A percentile compares a stretch with the other conserved stretches of the same genome.
phyloP scores from a whole-genome alignment of 306 rosid species.

The Betula pendula region DNA sequence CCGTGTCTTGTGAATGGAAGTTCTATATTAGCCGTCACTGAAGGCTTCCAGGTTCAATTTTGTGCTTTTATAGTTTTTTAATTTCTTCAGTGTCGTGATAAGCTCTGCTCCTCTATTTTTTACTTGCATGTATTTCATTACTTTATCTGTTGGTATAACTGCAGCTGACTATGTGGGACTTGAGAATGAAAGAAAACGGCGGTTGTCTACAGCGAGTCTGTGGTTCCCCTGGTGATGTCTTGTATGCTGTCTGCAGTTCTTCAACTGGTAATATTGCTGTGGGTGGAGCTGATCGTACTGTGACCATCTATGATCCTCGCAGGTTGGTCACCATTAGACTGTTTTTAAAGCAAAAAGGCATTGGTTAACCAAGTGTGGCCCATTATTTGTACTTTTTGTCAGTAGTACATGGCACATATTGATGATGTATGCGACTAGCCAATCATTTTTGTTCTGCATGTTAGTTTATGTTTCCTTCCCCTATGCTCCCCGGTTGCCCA shows the following conservation, averaged over 20 bases:
- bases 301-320: conserved; percentile 92
- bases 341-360: conserved; percentile 15
- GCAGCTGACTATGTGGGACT: conserved; percentile 83
- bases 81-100: conserved; percentile 13
- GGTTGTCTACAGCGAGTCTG: conserved; percentile 79
- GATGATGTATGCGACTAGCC: not conserved
- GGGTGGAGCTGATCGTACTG: conserved; percentile 86
- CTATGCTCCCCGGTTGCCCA: not conserved
- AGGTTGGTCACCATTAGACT: conserved; percentile 49
- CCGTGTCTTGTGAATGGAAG: conserved; percentile 52
- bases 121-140: conserved; percentile 12
- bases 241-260: conserved; percentile 73
- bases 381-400: conserved; percentile 8
- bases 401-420: conserved; percentile 5
- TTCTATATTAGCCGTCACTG: conserved; percentile 67
- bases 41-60: conserved; percentile 79
- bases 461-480: not conserved
- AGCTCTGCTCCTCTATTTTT: conserved; percentile 24
- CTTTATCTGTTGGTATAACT: conserved; percentile 29
- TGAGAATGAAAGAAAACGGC: conserved; percentile 88
- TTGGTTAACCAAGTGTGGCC: conserved; percentile 21
- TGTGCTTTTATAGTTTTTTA: conserved; percentile 14
- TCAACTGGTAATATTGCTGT: conserved; percentile 75
- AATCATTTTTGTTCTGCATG: not conserved
- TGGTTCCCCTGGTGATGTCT: conserved; percentile 71